A percentile compares a stretch with the other conserved stretches of the same genome.
Evolutionary conservation across 2,329 filamentous ascomycete genomes (phyloP).

Genomic region (Dactylella cylindrospora): DNA sequence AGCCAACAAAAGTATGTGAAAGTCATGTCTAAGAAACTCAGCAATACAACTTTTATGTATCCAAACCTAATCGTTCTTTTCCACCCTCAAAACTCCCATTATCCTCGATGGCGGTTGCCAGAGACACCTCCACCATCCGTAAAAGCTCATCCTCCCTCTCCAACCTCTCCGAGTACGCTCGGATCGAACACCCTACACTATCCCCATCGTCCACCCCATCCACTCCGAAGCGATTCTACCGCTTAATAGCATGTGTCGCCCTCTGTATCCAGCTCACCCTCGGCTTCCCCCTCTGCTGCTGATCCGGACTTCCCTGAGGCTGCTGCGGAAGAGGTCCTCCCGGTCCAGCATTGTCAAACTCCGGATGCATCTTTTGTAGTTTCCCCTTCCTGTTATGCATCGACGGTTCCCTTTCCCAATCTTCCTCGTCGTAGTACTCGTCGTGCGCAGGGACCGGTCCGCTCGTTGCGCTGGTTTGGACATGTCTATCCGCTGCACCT

Average conservation of each 20-base stretch:
- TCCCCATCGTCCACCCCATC: slow-evolving; percentile 57
- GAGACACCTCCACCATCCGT: background rate
- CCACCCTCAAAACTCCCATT: background rate
- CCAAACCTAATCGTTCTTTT: too few relatives aligned
- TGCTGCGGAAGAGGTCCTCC: slow-evolving; percentile 5
- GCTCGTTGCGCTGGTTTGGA: slow-evolving; percentile 2
- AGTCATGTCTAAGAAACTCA: too few relatives aligned
- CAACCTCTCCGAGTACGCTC: slow-evolving; percentile 5
- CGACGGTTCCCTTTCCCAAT: slow-evolving; percentile 22
- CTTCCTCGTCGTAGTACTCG: slow-evolving; percentile 28
- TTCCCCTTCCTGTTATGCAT: slow-evolving; percentile 20
- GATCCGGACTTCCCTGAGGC: background rate
- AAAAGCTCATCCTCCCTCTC: slow-evolving; percentile 13
- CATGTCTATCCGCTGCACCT: slow-evolving; percentile 34
- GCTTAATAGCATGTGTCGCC: slow-evolving; percentile 28
- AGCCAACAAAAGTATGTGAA: too few relatives aligned
- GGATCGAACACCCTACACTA: slow-evolving; percentile 51
- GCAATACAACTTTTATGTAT: too few relatives aligned
- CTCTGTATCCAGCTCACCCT: slow-evolving; percentile 40
- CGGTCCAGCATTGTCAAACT: slow-evolving; percentile 7
- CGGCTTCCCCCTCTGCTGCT: slow-evolving; percentile 17
- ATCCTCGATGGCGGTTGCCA: background rate
- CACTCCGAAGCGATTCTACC: slow-evolving; percentile 53
- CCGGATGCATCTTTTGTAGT: slow-evolving; percentile 33
- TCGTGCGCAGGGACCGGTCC: slow-evolving; percentile 11